These are phyloP conservation scores for Tricladium varicosporioides DNA, from an alignment of 2,329 filamentous ascomycete species.

Conservation along the genomic window DNA sequence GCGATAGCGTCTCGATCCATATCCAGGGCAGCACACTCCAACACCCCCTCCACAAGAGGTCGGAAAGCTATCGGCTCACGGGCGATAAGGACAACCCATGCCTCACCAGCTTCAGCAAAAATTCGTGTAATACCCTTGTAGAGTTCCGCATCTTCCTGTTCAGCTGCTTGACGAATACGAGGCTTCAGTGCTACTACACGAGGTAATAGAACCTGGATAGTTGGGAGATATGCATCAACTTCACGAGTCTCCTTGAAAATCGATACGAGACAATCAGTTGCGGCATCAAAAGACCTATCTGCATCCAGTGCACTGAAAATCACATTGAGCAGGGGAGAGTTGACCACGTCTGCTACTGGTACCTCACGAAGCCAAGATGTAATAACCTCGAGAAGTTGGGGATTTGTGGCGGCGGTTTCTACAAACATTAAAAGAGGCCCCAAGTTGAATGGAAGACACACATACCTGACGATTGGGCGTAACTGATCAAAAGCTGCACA, in stretches of 20 bases:
- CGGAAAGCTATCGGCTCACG: conserved; percentile 80
- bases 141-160: conserved; percentile 78
- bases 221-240: conserved; percentile 82
- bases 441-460: conserved; percentile 22
- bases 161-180: conserved; percentile 71
- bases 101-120: conserved; percentile 88
- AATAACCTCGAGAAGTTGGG: conserved; percentile 89
- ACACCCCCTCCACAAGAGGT: conserved; percentile 79
- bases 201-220: conserved; percentile 81
- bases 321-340: conserved; percentile 78
- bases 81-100: conserved; percentile 91
- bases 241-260: conserved; percentile 91
- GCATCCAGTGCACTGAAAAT: conserved; percentile 75
- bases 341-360: conserved; percentile 76
- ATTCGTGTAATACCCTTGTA: conserved; percentile 88
- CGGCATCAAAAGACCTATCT: conserved; percentile 78
- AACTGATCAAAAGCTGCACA: conserved; percentile 81
- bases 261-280: conserved; percentile 87
- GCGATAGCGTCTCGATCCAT: conserved; percentile 88
- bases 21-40: conserved; percentile 89
- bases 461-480: conserved; percentile 86
- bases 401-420: conserved; percentile 80
- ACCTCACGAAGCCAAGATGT: conserved; percentile 97
- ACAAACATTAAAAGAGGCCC: conserved; percentile 24
- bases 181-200: conserved; percentile 73